Evolutionary conservation across 495 filamentous ascomycete species (phyloP), one percentile per base, ranked within the genome.

Genomic region (Astrocystis sublimbata): DNA sequence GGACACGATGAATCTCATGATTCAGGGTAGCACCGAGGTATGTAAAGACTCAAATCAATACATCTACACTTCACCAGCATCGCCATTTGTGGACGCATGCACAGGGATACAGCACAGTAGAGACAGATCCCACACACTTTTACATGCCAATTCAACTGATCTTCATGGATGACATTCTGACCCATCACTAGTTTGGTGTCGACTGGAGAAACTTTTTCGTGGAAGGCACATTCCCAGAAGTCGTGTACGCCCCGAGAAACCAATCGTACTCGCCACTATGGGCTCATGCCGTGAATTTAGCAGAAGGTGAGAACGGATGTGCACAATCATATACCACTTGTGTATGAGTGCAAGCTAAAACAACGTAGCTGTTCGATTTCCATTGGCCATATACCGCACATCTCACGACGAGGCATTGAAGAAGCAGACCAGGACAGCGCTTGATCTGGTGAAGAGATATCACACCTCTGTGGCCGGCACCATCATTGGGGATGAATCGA

Each of bases 111-210:
- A 50, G 24, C 17, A 23, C 8, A 13, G n/a, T 26, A 13, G 6
- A 47, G 8, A 15, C 13, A 8, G 24, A 30, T 49, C 45, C 4
- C 15, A 12, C 5, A 49, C 24, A 49, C 5, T 15, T n/a, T 7
- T 15, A 47, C 43, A 30, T 10, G 13, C 17, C 15, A n/a, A 28
- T 13, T 13, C 10, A 21, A 26, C 13, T 35, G 19, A 31, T 36
- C 35, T 42, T 36, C 7, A 38, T 19, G n/a, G n/a, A 19, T 60
- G 13, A 52, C 12, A n/a, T 30, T 46, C 24, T 24, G 3, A 23
- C 2, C 12, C 28, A n/a, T n/a, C n/a, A n/a, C 24, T 21, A 83
- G 83, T 70, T 86, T 17, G 73, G 77, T 50, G 80, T 80, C 61
- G 68, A 81, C 42, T 73, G 69, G 67, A 67, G 70, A 40, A 64